Conservation (phyloP, 306 rosid genomes). For the Ormosia emarginata region DNA sequence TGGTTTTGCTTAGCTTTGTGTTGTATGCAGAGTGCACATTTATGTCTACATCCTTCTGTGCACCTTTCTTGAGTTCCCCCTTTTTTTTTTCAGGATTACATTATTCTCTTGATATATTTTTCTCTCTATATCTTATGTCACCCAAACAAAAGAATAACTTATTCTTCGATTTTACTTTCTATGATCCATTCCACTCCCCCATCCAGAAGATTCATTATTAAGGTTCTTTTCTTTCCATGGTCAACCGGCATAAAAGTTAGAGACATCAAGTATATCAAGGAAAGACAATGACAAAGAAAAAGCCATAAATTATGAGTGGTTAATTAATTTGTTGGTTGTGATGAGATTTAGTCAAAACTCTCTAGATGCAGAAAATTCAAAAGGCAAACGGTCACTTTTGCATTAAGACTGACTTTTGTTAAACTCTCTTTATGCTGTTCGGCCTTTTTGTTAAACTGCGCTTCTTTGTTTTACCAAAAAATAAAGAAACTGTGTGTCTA, state of each 20-base stretch:
- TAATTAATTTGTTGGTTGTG: constrained; percentile 7
- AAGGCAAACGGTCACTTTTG: neutral
- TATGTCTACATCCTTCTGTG: neutral
- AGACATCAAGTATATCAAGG: neutral
- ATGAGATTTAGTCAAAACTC: constrained; percentile 19
- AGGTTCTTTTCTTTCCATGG: neutral
- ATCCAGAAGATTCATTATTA: neutral
- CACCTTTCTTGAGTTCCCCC: neutral
- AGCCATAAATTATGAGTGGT: neutral
- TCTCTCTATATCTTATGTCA: neutral
- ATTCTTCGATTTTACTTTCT: neutral
- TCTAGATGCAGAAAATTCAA: neutral
- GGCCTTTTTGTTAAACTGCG: neutral
- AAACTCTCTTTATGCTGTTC: neutral
- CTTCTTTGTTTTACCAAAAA: too few relatives aligned
- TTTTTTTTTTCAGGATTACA: neutral
- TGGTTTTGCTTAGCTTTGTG: too few relatives aligned
- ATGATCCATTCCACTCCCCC: neutral
- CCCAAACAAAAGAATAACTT: neutral
- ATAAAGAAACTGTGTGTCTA: neutral
- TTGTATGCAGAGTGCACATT: too few relatives aligned
- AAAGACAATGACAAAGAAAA: neutral
- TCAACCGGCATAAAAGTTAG: constrained; percentile 6
- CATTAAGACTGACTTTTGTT: neutral
- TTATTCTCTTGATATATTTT: neutral